A percentile compares a stretch with the other conserved stretches of the same genome.
phyloP scores from a whole-genome alignment of 2,329 filamentous ascomycete species.

The Calonectria leucothoes region DNA sequence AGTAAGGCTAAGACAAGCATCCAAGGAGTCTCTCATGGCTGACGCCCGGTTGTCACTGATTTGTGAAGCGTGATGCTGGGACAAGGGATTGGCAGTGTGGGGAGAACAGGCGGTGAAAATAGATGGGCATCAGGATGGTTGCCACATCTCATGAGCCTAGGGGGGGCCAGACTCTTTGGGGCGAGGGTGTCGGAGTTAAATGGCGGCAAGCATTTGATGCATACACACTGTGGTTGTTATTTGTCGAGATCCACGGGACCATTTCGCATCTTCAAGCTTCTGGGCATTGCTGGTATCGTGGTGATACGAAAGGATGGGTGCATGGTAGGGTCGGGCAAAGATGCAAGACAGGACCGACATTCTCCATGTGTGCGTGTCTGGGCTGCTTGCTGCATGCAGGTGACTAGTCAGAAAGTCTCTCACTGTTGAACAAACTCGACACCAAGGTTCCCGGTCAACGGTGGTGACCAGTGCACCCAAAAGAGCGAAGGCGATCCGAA shows the following conservation, averaged over 20 bases:
- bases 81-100: constrained; percentile 32
- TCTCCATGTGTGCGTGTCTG: constrained; percentile 39
- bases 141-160: constrained; percentile 16
- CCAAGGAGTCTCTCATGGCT: constrained; percentile 28
- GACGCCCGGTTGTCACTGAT: constrained; percentile 33
- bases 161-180: constrained; percentile 9
- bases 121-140: constrained; percentile 28
- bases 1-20: constrained; percentile 26
- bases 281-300: constrained; percentile 14
- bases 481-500: constrained; percentile 27
- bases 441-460: constrained; percentile 33
- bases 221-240: constrained; percentile 25
- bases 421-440: constrained; percentile 22
- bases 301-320: constrained; percentile 34
- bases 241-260: constrained; percentile 22
- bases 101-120: constrained; percentile 44
- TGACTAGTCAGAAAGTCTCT: constrained; percentile 38
- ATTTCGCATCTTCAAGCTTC: constrained; percentile 27
- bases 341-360: constrained; percentile 40
- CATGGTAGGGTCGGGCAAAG: constrained; percentile 28
- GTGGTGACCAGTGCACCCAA: constrained; percentile 30
- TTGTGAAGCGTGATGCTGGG: constrained; percentile 32
- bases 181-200: constrained; percentile 22
- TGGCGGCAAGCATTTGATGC: constrained; percentile 29
- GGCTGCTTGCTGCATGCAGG: constrained; percentile 38